Evolutionary conservation across 345 rosid genomes (phyloP).

Genomic region (Corymbia maculata): DNA sequence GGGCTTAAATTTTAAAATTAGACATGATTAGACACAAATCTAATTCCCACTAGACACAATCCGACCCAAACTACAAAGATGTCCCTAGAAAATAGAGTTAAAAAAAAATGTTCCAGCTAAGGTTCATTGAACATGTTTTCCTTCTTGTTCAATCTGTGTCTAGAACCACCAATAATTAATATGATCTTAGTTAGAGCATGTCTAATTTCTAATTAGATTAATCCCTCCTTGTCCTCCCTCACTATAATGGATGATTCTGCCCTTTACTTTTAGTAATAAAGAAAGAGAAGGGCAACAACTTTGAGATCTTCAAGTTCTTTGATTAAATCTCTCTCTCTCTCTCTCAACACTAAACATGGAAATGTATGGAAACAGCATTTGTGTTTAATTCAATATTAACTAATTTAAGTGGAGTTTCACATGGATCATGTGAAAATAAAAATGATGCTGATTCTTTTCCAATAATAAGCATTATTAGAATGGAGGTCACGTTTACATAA

Average conservation of each 20-base stretch:
- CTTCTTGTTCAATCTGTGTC: neutral
- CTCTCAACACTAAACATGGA: too few species aligned
- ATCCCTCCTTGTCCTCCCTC: neutral
- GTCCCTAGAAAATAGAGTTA: neutral
- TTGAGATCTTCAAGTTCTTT: too few species aligned
- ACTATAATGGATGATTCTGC: neutral
- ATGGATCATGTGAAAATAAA: neutral
- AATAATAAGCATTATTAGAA: too few species aligned
- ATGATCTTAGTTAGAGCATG: neutral
- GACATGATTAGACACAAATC: neutral
- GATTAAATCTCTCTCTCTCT: too few species aligned
- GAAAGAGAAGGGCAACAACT: too few species aligned
- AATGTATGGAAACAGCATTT: too few species aligned
- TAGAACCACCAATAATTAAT: neutral
- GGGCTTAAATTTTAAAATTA: neutral
- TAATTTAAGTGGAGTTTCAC: rapidly evolving
- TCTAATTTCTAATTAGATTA: too few species aligned
- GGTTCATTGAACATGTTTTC: neutral
- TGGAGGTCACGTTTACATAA: neutral
- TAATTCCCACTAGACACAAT: neutral
- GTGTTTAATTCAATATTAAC: neutral
- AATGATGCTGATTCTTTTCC: neutral
- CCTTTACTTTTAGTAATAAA: too few species aligned
- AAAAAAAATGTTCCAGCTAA: neutral
- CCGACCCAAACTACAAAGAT: neutral